phyloP scores from a whole-genome alignment of 305 asterid species.

The Solanum aculeatissimum region DNA sequence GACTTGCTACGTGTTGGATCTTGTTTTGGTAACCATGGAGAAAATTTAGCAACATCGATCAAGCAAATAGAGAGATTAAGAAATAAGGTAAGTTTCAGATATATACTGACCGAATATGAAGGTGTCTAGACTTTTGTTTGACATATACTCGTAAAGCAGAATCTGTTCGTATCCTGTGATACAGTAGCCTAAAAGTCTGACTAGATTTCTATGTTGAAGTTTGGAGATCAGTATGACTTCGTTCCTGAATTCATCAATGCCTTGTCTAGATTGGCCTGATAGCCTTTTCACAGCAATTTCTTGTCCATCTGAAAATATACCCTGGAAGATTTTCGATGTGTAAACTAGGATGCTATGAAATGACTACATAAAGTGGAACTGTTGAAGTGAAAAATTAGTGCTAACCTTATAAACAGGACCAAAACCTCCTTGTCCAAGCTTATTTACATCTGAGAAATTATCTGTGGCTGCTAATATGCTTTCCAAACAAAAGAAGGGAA shows the following conservation, averaged over 20 bases:
- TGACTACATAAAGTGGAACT: background rate
- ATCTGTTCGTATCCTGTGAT: conserved; percentile 9
- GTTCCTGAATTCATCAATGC: conserved; percentile 9
- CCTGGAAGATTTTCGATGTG: conserved; percentile 1
- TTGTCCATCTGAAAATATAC: conserved; percentile 5
- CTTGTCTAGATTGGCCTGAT: conserved; percentile 10
- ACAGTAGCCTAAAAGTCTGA: conserved; percentile 17
- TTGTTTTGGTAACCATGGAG: background rate
- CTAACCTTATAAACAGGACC: conserved; percentile 38
- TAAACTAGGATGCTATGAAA: background rate
- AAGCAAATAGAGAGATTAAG: background rate
- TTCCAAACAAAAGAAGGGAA: conserved; percentile 20
- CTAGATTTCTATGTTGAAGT: conserved; percentile 27
- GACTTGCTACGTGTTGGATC: background rate
- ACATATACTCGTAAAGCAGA: conserved; percentile 16
- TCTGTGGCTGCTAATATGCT: conserved; percentile 26
- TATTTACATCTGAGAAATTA: conserved; percentile 28
- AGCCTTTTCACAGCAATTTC: conserved; percentile 19
- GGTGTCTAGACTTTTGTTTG: conserved; percentile 15
- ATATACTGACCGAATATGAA: conserved; percentile 13
- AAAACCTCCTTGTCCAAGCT: conserved; percentile 45
- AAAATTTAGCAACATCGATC: background rate
- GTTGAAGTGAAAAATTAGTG: conserved; percentile 6
- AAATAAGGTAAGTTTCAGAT: background rate
- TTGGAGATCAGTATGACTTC: conserved; percentile 18